Percentiles rank a stretch among this genome's conserved stretches.
Conservation (phyloP, 2,329 filamentous ascomycete genomes). For the Cytospora leucostoma region DNA sequence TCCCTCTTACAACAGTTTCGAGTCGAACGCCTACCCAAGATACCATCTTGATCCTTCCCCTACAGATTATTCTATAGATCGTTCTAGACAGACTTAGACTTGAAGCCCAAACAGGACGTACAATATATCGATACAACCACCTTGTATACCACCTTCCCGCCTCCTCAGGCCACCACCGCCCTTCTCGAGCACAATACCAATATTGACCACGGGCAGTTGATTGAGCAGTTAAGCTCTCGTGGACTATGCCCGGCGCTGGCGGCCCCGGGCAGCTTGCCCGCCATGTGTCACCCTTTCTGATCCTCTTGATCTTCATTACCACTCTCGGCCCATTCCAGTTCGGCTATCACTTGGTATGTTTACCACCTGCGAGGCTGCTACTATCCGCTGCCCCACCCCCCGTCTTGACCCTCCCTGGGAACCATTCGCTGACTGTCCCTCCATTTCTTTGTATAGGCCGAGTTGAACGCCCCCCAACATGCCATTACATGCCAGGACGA, state of each 20-base stretch:
- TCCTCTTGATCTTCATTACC: constrained; percentile 73
- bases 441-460: constrained; percentile 60
- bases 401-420: constrained; percentile 86
- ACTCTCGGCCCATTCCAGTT: constrained; percentile 91
- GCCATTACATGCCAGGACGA: constrained; percentile 80
- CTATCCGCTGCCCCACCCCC: constrained; percentile 57
- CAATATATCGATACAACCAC: no score
- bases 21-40: no score
- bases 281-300: constrained; percentile 72
- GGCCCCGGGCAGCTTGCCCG: constrained; percentile 44
- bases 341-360: constrained; percentile 80
- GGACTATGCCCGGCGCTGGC: constrained; percentile 24
- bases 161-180: not conserved
- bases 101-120: no score
- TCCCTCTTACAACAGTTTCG: no score
- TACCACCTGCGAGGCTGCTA: not conserved
- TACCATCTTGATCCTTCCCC: no score
- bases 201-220: not conserved
- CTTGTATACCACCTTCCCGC: no score
- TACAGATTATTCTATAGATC: no score
- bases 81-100: no score
- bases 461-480: constrained; percentile 93
- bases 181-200: not conserved
- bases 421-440: constrained; percentile 56
- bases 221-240: not conserved